Percentiles rank a stretch among this genome's conserved stretches.
phyloP scores from a whole-genome alignment of 2,329 filamentous ascomycete species.

The Trichoderma sp. region DNA sequence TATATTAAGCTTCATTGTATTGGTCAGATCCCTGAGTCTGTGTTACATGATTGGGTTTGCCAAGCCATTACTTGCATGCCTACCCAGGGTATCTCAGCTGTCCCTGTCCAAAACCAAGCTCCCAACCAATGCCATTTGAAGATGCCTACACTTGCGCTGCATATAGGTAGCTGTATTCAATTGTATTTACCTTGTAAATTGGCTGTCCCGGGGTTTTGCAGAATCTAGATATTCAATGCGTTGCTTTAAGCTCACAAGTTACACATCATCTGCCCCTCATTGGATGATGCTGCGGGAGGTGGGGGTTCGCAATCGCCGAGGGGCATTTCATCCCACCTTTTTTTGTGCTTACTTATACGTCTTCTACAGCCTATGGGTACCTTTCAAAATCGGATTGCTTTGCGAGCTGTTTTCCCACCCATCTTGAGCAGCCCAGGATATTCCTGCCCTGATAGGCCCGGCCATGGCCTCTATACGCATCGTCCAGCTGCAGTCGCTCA shows the following conservation, averaged over 20 bases:
- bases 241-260: not conserved
- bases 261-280: not conserved
- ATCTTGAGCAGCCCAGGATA: not conserved
- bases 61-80: not conserved
- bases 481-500: conserved; percentile 52
- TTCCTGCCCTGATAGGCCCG: not conserved
- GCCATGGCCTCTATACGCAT: conserved; percentile 35
- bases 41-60: not conserved
- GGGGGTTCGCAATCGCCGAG: not conserved
- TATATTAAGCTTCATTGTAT: not conserved
- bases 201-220: not conserved
- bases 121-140: not conserved
- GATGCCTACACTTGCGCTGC: not conserved
- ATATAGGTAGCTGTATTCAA: not conserved
- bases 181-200: not conserved
- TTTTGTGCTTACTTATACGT: not conserved
- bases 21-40: not conserved
- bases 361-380: not conserved
- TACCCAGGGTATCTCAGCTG: not conserved
- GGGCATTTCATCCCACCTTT: conserved; percentile 17
- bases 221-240: not conserved
- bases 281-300: not conserved
- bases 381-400: not conserved
- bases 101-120: not conserved
- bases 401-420: not conserved